Conservation (phyloP, 2,329 filamentous ascomycete genomes). For the Neofusicoccum kwambonambiense region DNA sequence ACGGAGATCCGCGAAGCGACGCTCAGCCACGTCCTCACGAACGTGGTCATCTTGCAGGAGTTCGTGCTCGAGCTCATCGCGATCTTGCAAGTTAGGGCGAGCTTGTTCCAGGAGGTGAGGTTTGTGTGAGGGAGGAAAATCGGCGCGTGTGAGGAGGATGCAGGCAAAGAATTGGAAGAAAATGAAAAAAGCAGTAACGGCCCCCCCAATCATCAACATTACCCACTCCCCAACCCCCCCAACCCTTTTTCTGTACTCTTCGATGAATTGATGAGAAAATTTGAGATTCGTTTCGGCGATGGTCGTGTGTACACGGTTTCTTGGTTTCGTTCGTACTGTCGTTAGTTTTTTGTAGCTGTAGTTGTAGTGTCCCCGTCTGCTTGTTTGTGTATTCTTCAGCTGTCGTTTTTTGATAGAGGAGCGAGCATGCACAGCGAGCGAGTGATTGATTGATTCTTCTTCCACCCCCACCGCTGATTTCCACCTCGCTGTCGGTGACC, state of each 20-base stretch:
- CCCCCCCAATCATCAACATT: not conserved
- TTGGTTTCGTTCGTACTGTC: not conserved
- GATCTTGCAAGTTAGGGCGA: conserved; percentile 48
- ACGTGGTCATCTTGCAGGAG: conserved; percentile 51
- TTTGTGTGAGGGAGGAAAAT: conserved; percentile 25
- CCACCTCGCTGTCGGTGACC: too few species aligned
- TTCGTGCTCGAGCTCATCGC: conserved; percentile 51
- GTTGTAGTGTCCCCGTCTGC: too few species aligned
- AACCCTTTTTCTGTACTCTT: not conserved
- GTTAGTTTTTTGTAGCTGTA: not conserved
- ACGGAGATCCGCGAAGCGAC: conserved; percentile 40
- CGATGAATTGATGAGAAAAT: not conserved
- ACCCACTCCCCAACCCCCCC: too few species aligned
- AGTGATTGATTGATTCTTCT: too few species aligned
- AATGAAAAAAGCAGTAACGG: conserved; percentile 1
- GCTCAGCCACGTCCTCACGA: conserved; percentile 50
- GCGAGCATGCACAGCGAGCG: too few species aligned
- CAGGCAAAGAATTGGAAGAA: not conserved
- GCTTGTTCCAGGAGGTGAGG: conserved; percentile 47
- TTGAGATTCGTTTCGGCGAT: too few species aligned
- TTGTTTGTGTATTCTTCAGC: too few species aligned
- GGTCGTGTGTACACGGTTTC: not conserved
- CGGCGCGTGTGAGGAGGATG: not conserved
- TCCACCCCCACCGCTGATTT: too few species aligned
- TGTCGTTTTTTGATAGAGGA: too few species aligned